These are phyloP conservation scores for Flaveria brownii DNA, from an alignment of 129 eudicot genomes.

Conservation along the genomic window DNA sequence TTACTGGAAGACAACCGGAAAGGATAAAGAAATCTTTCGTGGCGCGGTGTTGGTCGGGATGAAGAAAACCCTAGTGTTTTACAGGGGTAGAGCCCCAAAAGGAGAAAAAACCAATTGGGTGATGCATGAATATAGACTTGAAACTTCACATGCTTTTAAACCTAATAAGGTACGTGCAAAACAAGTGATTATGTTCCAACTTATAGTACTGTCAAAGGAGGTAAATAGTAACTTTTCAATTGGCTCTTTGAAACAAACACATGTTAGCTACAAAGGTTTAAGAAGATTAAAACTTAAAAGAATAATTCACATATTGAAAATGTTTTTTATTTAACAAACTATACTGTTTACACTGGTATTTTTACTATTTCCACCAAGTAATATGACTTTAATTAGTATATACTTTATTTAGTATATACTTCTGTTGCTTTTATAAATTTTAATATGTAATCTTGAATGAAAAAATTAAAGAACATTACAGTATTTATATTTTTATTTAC, in stretches of 20 bases:
- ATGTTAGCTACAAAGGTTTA: background rate
- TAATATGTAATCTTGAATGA: too few species aligned
- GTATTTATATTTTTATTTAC: too few species aligned
- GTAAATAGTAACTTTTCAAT: background rate
- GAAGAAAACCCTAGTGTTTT: constrained; percentile 96
- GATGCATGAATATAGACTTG: constrained; percentile 92
- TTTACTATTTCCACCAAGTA: too few species aligned
- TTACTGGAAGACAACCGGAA: constrained; percentile 95
- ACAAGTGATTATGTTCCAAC: background rate
- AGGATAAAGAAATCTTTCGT: constrained; percentile 84
- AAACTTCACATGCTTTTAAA: constrained; percentile 58
- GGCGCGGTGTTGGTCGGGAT: constrained; percentile 76
- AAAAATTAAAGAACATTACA: too few species aligned
- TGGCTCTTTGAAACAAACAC: background rate
- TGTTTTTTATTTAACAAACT: background rate
- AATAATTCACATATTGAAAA: background rate
- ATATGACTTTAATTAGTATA: too few species aligned
- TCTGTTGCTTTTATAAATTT: too few species aligned
- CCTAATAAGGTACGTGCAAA: constrained; percentile 57
- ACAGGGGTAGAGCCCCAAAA: constrained; percentile 90
- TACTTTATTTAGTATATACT: too few species aligned
- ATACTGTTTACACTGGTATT: too few species aligned
- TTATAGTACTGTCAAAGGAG: background rate
- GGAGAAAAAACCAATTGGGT: constrained; percentile 98
- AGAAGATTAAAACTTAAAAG: background rate